These are phyloP conservation scores for Metschnikowia borealis DNA, from an alignment of 805 yeast genomes.

Conservation along the genomic window DNA sequence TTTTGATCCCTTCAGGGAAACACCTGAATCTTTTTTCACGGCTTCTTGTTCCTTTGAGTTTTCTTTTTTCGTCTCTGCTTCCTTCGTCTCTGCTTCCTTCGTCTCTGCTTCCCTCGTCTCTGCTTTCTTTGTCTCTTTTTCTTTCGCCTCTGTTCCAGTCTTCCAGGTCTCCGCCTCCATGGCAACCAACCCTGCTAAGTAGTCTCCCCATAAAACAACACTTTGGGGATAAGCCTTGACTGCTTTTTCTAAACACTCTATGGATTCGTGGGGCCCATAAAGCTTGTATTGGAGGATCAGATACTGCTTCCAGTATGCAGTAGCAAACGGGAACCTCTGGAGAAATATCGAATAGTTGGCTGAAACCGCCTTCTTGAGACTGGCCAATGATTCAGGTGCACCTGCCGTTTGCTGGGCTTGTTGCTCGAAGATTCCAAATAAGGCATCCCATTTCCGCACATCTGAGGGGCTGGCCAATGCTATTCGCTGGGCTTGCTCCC, in stretches of 20 bases:
- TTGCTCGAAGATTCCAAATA: constrained; percentile 27
- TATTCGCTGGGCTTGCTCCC: constrained; percentile 12
- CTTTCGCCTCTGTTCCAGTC: background rate
- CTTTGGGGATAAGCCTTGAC: constrained; percentile 53
- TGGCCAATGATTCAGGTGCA: background rate
- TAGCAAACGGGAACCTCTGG: constrained; percentile 52
- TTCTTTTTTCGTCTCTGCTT: no score
- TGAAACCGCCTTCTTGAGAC: constrained; percentile 6
- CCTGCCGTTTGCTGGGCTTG: constrained; percentile 11
- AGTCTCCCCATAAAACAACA: constrained; percentile 67
- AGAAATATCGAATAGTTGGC: constrained; percentile 26
- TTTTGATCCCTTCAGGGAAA: constrained; percentile 17
- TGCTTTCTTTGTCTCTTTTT: no score
- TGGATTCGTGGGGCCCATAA: constrained; percentile 50
- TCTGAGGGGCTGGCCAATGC: constrained; percentile 25
- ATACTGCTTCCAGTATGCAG: constrained; percentile 63
- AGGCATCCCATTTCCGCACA: constrained; percentile 36
- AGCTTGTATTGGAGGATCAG: constrained; percentile 53
- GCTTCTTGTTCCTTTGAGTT: no score
- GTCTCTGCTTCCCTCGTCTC: no score
- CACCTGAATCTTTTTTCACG: no score
- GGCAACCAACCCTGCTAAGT: constrained; percentile 44
- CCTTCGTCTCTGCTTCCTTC: no score
- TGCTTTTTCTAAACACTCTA: constrained; percentile 33
- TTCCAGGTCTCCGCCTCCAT: constrained; percentile 13